Evolutionary conservation across 805 yeast species (phyloP).

Genomic region (Ogataea dorogensis): DNA sequence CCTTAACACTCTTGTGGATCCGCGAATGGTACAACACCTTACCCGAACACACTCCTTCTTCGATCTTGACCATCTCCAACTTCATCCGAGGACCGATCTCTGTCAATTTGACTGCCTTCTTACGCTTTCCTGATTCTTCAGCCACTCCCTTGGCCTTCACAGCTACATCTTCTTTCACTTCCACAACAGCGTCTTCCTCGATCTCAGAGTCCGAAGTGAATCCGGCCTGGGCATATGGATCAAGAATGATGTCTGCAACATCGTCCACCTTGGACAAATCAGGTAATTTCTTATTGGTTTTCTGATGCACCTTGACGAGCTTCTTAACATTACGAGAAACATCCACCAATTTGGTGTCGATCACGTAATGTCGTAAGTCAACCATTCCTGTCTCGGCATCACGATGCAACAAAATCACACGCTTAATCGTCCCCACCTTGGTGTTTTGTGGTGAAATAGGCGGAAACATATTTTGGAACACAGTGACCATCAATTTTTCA

Average conservation of each 20-base stretch:
- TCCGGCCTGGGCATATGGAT: slow-evolving; percentile 73
- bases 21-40: slow-evolving; percentile 82
- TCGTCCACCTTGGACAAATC: slow-evolving; percentile 66
- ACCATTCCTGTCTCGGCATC: slow-evolving; percentile 68
- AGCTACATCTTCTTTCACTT: slow-evolving; percentile 39
- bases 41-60: slow-evolving; percentile 88
- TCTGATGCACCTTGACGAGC: slow-evolving; percentile 59
- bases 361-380: slow-evolving; percentile 86
- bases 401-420: slow-evolving; percentile 82
- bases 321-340: slow-evolving; percentile 71
- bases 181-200: slow-evolving; percentile 86
- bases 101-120: slow-evolving; percentile 86
- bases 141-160: slow-evolving; percentile 13
- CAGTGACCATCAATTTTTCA: slow-evolving; percentile 81
- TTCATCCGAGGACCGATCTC: slow-evolving; percentile 91
- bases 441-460: slow-evolving; percentile 86
- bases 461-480: slow-evolving; percentile 95
- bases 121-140: slow-evolving; percentile 37
- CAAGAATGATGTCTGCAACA: slow-evolving; percentile 79
- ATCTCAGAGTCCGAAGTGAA: slow-evolving; percentile 91
- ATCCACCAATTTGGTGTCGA: slow-evolving; percentile 81
- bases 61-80: slow-evolving; percentile 76
- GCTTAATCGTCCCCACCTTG: slow-evolving; percentile 67
- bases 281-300: slow-evolving; percentile 64
- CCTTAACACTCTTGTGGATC: slow-evolving; percentile 60